These are phyloP conservation scores for Dissophora globulifera DNA, from an alignment of 192 early-diverging fungal species.

Conservation along the genomic window DNA sequence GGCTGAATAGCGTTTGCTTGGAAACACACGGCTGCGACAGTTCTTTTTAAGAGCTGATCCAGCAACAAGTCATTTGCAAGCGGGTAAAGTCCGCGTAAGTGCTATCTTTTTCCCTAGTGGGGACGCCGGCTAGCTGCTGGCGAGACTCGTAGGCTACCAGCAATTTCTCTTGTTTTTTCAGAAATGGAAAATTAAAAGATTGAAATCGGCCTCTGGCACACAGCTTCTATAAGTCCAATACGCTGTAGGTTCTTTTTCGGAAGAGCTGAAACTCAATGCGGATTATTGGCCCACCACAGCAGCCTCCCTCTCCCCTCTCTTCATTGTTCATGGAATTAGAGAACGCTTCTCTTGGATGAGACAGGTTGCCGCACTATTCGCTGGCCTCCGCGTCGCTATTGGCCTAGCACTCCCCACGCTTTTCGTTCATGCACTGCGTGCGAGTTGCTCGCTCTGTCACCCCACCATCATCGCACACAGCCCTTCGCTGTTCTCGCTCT, in stretches of 20 bases:
- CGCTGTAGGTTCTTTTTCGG: slow-evolving; percentile 33
- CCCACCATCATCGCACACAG: too few species aligned
- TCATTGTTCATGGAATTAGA: not conserved
- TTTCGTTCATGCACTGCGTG: too few species aligned
- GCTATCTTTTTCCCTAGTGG: slow-evolving; percentile 34
- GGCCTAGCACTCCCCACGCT: too few species aligned
- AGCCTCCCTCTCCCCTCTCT: slow-evolving; percentile 18
- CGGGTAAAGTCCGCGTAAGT: slow-evolving; percentile 55
- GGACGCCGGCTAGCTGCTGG: slow-evolving; percentile 46
- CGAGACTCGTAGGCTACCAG: slow-evolving; percentile 51
- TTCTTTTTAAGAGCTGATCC: slow-evolving; percentile 22
- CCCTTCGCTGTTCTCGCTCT: too few species aligned
- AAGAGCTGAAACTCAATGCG: slow-evolving; percentile 54
- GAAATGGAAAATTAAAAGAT: too few species aligned
- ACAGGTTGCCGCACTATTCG: too few species aligned
- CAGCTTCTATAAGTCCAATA: slow-evolving; percentile 55
- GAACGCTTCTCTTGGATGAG: too few species aligned
- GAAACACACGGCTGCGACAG: slow-evolving; percentile 44
- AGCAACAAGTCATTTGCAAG: slow-evolving; percentile 28
- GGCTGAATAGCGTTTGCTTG: slow-evolving; percentile 58
- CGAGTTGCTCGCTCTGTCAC: too few species aligned
- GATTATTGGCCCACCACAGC: slow-evolving; percentile 55
- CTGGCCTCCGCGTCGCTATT: too few species aligned
- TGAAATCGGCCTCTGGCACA: slow-evolving; percentile 54
- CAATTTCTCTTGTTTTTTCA: slow-evolving; percentile 33